Evolutionary conservation across 371 early-diverging fungal species (phyloP).

Genomic region (Sporodiniella umbellata): DNA sequence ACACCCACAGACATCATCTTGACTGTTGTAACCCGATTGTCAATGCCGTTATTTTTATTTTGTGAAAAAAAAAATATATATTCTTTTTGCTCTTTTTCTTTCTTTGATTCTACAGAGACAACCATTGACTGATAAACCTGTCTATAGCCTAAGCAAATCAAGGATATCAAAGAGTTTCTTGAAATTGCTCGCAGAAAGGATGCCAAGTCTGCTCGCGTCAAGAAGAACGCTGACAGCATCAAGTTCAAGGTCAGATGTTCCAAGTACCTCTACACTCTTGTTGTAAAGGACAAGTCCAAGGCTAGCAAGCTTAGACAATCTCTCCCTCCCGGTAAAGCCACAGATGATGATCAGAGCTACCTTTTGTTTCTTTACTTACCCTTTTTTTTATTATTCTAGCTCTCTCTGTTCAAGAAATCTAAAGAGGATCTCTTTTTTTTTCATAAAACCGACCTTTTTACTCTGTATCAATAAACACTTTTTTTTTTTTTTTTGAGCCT

Average conservation of each 20-base stretch:
- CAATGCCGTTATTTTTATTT: no score
- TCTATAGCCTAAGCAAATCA: constrained; percentile 91
- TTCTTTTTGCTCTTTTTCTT: not conserved
- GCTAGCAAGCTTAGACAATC: constrained; percentile 95
- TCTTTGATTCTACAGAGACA: not conserved
- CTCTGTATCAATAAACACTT: not conserved
- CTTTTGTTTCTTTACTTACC: not conserved
- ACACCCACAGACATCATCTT: no score
- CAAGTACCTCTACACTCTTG: constrained; percentile 96
- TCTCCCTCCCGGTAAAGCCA: constrained; percentile 76
- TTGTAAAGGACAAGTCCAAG: constrained; percentile 93
- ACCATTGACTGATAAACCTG: no score
- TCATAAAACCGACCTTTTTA: no score
- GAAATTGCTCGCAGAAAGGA: constrained; percentile 95
- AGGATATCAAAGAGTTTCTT: constrained; percentile 98
- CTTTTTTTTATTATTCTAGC: constrained; percentile 17
- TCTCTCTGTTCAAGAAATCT: constrained; percentile 40
- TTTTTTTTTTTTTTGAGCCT: not conserved
- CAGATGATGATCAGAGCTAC: not conserved
- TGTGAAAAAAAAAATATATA: no score
- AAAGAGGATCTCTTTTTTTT: no score
- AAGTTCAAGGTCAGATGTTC: constrained; percentile 99
- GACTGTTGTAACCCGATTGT: no score
- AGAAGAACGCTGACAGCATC: constrained; percentile 93
- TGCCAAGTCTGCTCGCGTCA: constrained; percentile 92